Conservation (phyloP, 192 early-diverging fungal genomes). For the Podila clonocystis region DNA sequence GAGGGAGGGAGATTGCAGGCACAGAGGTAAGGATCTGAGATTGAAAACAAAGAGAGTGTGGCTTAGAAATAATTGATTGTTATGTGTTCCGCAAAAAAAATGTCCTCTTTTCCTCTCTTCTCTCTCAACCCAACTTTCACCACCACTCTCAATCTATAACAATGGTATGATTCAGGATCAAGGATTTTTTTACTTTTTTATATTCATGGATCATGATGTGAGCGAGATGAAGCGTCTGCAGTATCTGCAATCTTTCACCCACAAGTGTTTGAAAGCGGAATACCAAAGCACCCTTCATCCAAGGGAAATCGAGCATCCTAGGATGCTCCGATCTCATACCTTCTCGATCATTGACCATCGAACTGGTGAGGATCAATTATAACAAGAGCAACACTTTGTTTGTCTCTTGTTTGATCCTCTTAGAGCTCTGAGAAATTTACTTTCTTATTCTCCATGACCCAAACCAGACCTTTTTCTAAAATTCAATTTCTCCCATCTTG, state of each 20-base stretch:
- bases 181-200: background rate
- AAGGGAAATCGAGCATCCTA: background rate
- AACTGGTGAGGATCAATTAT: conserved; percentile 1
- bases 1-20: too few relatives aligned
- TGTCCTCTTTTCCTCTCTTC: background rate
- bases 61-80: background rate
- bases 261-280: background rate
- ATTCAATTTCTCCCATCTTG: background rate
- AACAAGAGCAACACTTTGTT: background rate
- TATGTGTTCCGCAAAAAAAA: too few relatives aligned
- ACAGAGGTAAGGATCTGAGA: too few relatives aligned
- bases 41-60: background rate
- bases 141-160: background rate
- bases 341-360: background rate
- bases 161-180: conserved; percentile 5
- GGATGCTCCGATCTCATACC: background rate
- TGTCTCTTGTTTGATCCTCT: conserved; percentile 1
- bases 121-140: background rate
- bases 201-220: background rate
- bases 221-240: background rate
- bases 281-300: background rate
- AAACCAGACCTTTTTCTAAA: conserved; percentile 40
- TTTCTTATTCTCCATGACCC: conserved; percentile 46
- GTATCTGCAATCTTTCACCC: background rate
- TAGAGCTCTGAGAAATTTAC: conserved; percentile 1